Conservation (phyloP, 805 yeast species). For the Kodamaea nitidulidarum region DNA sequence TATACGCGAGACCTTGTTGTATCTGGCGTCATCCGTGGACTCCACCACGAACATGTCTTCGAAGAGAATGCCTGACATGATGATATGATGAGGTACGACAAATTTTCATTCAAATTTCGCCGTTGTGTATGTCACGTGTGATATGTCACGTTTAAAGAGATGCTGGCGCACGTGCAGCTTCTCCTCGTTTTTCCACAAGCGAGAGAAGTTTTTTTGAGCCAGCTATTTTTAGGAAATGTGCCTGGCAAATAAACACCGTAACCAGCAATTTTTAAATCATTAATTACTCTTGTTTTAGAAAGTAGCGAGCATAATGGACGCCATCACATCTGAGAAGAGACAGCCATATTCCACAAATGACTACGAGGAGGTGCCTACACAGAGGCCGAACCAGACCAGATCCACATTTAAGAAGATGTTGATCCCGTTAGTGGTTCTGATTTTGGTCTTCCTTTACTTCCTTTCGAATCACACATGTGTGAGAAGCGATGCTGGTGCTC, state of each 20-base stretch:
- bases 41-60: conserved; percentile 89
- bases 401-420: conserved; percentile 1
- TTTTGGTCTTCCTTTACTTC: not conserved
- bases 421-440: not conserved
- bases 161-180: not conserved
- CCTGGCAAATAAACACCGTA: conserved; percentile 2
- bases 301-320: not conserved
- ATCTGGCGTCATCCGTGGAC: conserved; percentile 81
- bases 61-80: conserved; percentile 64
- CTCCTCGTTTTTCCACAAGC: not conserved
- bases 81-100: conserved; percentile 3
- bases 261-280: conserved; percentile 2
- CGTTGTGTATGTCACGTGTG: not conserved
- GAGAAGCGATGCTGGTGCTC: not conserved
- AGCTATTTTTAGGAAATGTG: conserved; percentile 3
- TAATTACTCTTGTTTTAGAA: not conserved
- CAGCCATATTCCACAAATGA: not conserved
- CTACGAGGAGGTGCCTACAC: conserved; percentile 1
- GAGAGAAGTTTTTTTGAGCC: not conserved
- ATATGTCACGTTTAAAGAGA: not conserved
- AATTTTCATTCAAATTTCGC: not conserved
- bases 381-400: conserved; percentile 5
- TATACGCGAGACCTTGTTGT: conserved; percentile 86
- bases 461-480: not conserved
- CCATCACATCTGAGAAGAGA: not conserved